Evolutionary conservation across 345 rosid genomes (phyloP).

Genomic region (Melaleuca quinquenervia): DNA sequence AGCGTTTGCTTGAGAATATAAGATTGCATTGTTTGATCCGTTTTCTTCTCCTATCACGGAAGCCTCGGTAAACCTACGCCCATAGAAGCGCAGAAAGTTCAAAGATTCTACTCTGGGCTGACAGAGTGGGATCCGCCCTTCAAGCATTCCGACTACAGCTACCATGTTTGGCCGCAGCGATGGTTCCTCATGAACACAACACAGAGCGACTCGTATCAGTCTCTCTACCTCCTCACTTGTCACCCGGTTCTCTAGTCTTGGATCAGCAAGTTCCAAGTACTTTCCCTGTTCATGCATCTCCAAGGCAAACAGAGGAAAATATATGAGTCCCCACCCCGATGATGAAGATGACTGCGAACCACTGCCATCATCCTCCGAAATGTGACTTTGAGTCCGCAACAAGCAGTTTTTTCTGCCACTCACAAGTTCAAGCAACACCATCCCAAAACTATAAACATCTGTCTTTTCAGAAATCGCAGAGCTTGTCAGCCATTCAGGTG

Average conservation of each 20-base stretch:
- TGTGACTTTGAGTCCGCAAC: constrained; percentile 27
- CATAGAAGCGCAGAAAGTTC: constrained; percentile 75
- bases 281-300: constrained; percentile 75
- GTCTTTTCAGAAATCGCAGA: constrained; percentile 70
- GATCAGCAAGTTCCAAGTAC: constrained; percentile 71
- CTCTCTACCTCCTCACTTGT: constrained; percentile 43
- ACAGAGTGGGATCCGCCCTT: constrained; percentile 47
- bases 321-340: constrained; percentile 26
- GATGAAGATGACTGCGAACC: constrained; percentile 27
- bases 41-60: constrained; percentile 39
- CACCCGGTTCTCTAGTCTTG: constrained; percentile 67
- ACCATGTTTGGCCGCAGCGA: constrained; percentile 51
- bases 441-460: constrained; percentile 80
- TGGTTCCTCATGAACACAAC: constrained; percentile 71
- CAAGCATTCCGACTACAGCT: constrained; percentile 58
- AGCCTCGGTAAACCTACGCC: constrained; percentile 67
- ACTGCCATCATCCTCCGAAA: constrained; percentile 20
- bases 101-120: constrained; percentile 68
- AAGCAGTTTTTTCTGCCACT: constrained; percentile 70
- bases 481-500: constrained; percentile 81
- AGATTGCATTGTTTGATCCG: constrained; percentile 15
- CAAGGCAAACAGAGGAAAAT: constrained; percentile 75
- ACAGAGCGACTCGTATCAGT: constrained; percentile 48
- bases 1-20: constrained; percentile 18
- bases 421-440: constrained; percentile 71